phyloP scores from a whole-genome alignment of 2,329 filamentous ascomycete genomes.

The Pseudopyricularia cyperi region DNA sequence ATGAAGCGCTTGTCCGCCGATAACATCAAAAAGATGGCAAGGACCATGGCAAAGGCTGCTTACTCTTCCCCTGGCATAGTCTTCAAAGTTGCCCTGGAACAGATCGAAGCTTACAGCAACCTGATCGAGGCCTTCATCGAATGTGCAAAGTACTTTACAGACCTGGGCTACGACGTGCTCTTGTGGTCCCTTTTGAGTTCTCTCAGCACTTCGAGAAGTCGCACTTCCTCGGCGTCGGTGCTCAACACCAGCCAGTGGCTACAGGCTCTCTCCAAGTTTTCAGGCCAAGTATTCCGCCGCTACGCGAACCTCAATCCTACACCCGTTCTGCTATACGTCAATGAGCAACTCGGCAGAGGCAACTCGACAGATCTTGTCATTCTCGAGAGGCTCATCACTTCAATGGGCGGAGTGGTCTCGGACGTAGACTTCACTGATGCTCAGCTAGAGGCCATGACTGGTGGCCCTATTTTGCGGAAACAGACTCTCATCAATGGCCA shows the following conservation, averaged over 20 bases:
- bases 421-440: slow-evolving; percentile 79
- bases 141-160: slow-evolving; percentile 86
- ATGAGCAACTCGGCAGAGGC: slow-evolving; percentile 65
- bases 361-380: slow-evolving; percentile 88
- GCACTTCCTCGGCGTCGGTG: slow-evolving; percentile 48
- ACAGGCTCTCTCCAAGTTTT: slow-evolving; percentile 78
- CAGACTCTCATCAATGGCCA: slow-evolving; percentile 70
- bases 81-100: slow-evolving; percentile 75
- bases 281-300: slow-evolving; percentile 76
- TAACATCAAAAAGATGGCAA: slow-evolving; percentile 75
- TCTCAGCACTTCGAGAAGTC: slow-evolving; percentile 46
- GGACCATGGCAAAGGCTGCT: slow-evolving; percentile 82
- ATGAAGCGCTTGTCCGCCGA: slow-evolving; percentile 84
- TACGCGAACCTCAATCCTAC: slow-evolving; percentile 74
- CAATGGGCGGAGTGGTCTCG: slow-evolving; percentile 87
- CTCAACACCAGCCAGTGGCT: slow-evolving; percentile 83
- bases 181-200: slow-evolving; percentile 83
- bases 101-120: slow-evolving; percentile 90
- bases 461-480: slow-evolving; percentile 64
- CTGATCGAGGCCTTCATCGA: slow-evolving; percentile 91
- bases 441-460: slow-evolving; percentile 79
- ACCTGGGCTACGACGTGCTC: slow-evolving; percentile 82
- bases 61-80: slow-evolving; percentile 84
- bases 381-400: slow-evolving; percentile 75
- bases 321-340: slow-evolving; percentile 81